phyloP scores from a whole-genome alignment of 495 filamentous ascomycete genomes.

The Glonium stellatum region DNA sequence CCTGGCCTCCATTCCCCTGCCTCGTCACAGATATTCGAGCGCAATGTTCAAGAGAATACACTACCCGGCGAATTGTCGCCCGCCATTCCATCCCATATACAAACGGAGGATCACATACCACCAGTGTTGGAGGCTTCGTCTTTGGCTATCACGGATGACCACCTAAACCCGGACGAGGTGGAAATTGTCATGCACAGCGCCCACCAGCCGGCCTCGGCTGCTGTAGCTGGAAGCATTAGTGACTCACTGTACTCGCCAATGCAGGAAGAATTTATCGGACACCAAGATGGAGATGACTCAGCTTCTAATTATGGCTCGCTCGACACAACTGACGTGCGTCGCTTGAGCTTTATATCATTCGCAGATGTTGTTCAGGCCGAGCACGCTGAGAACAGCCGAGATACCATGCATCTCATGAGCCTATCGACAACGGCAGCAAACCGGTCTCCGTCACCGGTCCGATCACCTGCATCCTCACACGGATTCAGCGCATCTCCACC shows the following conservation, averaged over 20 bases:
- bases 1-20: slow-evolving; percentile 40
- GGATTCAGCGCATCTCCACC: slow-evolving; percentile 54
- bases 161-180: slow-evolving; percentile 69
- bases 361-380: slow-evolving; percentile 91
- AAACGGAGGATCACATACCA: slow-evolving; percentile 87
- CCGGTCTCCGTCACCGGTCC: slow-evolving; percentile 66
- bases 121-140: slow-evolving; percentile 83
- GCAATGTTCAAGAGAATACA: slow-evolving; percentile 73
- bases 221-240: slow-evolving; percentile 38
- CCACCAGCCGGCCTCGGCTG: slow-evolving; percentile 67
- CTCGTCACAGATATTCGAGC: slow-evolving; percentile 84
- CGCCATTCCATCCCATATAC: slow-evolving; percentile 79
- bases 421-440: slow-evolving; percentile 50
- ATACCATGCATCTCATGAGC: slow-evolving; percentile 52
- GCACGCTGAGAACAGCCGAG: slow-evolving; percentile 57
- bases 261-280: slow-evolving; percentile 27
- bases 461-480: slow-evolving; percentile 61
- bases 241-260: slow-evolving; percentile 26
- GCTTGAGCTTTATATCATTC: slow-evolving; percentile 88
- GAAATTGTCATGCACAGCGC: slow-evolving; percentile 79
- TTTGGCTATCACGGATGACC: slow-evolving; percentile 75
- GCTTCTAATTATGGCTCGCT: slow-evolving; percentile 65
- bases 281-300: slow-evolving; percentile 47
- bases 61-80: slow-evolving; percentile 57
- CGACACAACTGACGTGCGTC: slow-evolving; percentile 68